phyloP scores from a whole-genome alignment of 202 grass and related monocot species.

The Musa balbisiana region DNA sequence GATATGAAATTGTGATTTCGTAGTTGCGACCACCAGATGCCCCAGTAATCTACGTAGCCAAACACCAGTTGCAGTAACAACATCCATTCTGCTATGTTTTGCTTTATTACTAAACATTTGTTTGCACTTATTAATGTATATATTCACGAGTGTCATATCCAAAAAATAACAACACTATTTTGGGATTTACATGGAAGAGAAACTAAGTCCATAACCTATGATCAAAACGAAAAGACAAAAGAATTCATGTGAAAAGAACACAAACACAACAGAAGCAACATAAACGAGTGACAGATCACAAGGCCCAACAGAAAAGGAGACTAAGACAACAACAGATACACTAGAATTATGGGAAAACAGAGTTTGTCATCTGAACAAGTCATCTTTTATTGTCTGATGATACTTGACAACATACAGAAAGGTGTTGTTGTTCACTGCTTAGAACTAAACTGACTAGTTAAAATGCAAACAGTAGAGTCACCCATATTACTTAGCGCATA shows the following conservation, averaged over 20 bases:
- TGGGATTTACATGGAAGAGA: not conserved
- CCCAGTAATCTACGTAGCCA: too few species aligned
- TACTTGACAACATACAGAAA: not conserved
- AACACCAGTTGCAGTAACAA: not conserved
- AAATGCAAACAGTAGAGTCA: not conserved
- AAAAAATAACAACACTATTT: not conserved
- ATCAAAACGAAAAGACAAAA: not conserved
- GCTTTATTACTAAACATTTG: too few species aligned
- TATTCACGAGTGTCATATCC: not conserved
- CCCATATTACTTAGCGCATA: not conserved
- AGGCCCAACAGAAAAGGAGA: not conserved
- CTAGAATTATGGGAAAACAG: not conserved
- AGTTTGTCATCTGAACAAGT: not conserved
- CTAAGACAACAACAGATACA: not conserved
- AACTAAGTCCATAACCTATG: not conserved
- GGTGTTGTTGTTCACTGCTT: conserved; percentile 4
- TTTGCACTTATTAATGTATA: not conserved
- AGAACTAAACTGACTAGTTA: conserved; percentile 1
- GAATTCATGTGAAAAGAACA: not conserved
- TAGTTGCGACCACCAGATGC: too few species aligned
- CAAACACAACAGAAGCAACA: not conserved
- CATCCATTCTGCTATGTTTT: not conserved
- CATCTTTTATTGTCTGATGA: not conserved
- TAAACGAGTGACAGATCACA: too few species aligned
- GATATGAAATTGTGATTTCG: too few species aligned